Evolutionary conservation across 2,329 filamentous ascomycete genomes (phyloP), one percentile per base, ranked within the genome.

Genomic region (Aureobasidium subglaciale): DNA sequence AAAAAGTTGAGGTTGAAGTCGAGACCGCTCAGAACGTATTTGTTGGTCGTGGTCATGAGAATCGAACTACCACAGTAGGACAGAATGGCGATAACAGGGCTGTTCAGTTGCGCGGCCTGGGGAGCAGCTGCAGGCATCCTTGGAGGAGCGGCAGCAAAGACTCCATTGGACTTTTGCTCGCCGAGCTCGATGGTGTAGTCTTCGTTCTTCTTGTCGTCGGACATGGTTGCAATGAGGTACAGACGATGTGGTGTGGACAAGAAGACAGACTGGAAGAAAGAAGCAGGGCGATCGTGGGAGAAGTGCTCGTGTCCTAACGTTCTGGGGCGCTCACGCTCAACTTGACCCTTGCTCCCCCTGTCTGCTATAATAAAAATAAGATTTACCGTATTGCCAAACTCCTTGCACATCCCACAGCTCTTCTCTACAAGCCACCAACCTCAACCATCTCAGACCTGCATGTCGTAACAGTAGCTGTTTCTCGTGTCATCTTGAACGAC

Each of bases 11-110:
- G 75, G 74, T 99, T 99, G 82, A 95, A 99, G 63, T 86, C 82
- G 50, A 81, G 80, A 59, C 93, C 93, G 7, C 90, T 96, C 43
- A 99, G 83, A 60, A 96, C 91, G 71, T 95, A 99, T 79, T 99
- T 99, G 77, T 99, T 99, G 71, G 95, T 93, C n/a, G 96, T 88
- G 7, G 93, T 99, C 93, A 99, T 99, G 71, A 92, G 82, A 69
- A 99, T 99, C n/a, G 91, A 96, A 53, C 92, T 89, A 66, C 87
- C 78, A 73, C 93, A 99, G 78, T 99, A 99, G 46, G 88, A 84
- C 62, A 95, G 69, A 64, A 99, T 88, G 20, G 92, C 90, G 45
- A 93, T 70, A 18, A 43, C 50, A n/a, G 50, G 88, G 71, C 84
- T 93, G 73, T 90, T 73, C 65, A 68, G 59, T 67, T 60, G 70